Evolutionary conservation across 2,329 filamentous ascomycete species (phyloP).

Genomic region (Diaporthe sp.): DNA sequence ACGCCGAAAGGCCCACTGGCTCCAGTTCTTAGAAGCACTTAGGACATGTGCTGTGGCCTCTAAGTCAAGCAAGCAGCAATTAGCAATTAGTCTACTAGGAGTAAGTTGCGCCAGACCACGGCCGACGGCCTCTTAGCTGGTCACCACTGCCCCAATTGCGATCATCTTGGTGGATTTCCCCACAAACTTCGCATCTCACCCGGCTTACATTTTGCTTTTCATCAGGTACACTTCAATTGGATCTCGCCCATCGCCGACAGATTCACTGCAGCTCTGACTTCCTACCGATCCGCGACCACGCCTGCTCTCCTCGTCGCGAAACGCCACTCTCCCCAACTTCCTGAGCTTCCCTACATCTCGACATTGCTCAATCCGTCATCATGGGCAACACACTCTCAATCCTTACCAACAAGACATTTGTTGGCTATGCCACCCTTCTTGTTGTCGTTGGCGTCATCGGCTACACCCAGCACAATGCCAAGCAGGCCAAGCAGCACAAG

Average conservation of each 20-base stretch:
- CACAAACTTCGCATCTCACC: conserved; percentile 3
- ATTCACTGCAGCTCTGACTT: conserved; percentile 2
- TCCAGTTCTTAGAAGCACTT: conserved; percentile 30
- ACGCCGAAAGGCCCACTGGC: conserved; percentile 28
- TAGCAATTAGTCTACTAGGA: conserved; percentile 15
- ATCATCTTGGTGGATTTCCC: conserved; percentile 22
- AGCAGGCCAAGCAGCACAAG: conserved; percentile 45
- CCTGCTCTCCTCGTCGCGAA: conserved; percentile 6
- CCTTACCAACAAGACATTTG: conserved; percentile 43
- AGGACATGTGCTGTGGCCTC: conserved; percentile 9
- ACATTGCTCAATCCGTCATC: conserved; percentile 37
- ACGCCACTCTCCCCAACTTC: neutral
- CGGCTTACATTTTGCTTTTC: neutral
- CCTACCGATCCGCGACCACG: neutral
- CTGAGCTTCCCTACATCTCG: conserved; percentile 9
- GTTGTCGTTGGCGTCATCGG: conserved; percentile 44
- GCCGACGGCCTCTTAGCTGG: neutral
- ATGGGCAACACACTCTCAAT: conserved; percentile 54
- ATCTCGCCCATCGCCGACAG: neutral
- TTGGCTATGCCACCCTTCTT: conserved; percentile 51
- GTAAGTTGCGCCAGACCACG: conserved; percentile 7
- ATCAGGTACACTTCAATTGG: conserved; percentile 13
- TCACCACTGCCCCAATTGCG: neutral
- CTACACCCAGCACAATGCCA: conserved; percentile 43
- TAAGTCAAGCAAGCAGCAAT: conserved; percentile 14